Percentiles rank a stretch among this genome's conserved stretches.
Evolutionary conservation across 1,139 yeast genomes (phyloP).

Genomic region (Yamadazyma sp.): DNA sequence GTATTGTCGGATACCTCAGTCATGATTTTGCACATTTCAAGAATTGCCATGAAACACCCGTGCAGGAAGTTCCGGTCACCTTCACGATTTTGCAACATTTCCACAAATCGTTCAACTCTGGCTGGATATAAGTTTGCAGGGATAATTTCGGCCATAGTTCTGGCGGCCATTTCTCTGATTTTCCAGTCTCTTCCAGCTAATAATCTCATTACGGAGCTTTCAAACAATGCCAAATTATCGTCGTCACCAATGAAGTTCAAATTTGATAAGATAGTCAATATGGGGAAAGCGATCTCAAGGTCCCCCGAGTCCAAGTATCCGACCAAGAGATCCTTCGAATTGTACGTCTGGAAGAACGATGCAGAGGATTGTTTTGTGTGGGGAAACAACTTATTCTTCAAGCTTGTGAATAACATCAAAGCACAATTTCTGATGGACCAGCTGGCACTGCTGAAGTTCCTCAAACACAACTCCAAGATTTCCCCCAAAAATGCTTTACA

Average conservation of each 20-base stretch:
- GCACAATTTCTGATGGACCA: conserved; percentile 95
- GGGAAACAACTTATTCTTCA: conserved; percentile 80
- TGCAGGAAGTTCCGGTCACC: conserved; percentile 46
- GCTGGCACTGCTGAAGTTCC: conserved; percentile 58
- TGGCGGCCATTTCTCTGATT: conserved; percentile 81
- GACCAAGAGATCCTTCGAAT: conserved; percentile 50
- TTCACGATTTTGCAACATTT: background rate
- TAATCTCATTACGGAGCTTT: conserved; percentile 44
- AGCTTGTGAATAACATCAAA: conserved; percentile 84
- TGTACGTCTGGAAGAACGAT: conserved; percentile 61
- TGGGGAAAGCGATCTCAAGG: conserved; percentile 69
- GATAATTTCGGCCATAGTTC: conserved; percentile 51
- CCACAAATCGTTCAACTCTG: background rate
- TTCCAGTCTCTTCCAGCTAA: conserved; percentile 68
- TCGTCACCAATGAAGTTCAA: conserved; percentile 59
- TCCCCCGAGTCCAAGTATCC: conserved; percentile 36
- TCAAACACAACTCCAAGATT: conserved; percentile 60
- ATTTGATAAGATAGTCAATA: conserved; percentile 68
- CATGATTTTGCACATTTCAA: conserved; percentile 4
- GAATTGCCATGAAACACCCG: conserved; percentile 46
- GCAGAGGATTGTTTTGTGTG: conserved; percentile 49
- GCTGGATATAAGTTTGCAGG: background rate
- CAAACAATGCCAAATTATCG: conserved; percentile 48
- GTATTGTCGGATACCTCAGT: background rate
- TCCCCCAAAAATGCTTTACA: conserved; percentile 55